Evolutionary conservation across 1,139 yeast genomes (phyloP).

Genomic region (Suhomyces bokatorum): DNA sequence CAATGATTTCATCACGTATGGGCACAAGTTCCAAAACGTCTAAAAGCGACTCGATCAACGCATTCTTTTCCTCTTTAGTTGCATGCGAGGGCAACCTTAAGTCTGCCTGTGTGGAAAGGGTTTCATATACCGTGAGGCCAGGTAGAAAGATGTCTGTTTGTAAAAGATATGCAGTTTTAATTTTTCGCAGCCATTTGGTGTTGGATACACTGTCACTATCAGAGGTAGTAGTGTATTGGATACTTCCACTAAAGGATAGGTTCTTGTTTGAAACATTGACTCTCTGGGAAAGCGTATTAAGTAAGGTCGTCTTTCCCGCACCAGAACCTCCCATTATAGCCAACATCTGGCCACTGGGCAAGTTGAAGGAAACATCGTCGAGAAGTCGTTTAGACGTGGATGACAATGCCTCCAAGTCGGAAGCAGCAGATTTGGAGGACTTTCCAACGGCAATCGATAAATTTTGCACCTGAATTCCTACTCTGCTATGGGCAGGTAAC

Average conservation of each 20-base stretch:
- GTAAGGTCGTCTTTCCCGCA: constrained; percentile 79
- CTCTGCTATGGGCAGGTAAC: constrained; percentile 23
- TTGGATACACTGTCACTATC: not conserved
- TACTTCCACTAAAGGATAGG: constrained; percentile 33
- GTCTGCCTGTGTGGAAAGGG: constrained; percentile 69
- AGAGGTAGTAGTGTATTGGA: constrained; percentile 21
- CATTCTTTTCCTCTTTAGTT: constrained; percentile 40
- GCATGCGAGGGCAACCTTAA: constrained; percentile 52
- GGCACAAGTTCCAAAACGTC: constrained; percentile 62
- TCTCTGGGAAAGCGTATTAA: constrained; percentile 70
- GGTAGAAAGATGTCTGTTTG: constrained; percentile 78
- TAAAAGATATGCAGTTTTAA: constrained; percentile 57
- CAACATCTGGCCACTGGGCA: constrained; percentile 53
- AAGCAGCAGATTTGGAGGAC: constrained; percentile 12
- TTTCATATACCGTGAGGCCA: constrained; percentile 69
- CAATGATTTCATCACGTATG: constrained; percentile 58
- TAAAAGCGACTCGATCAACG: constrained; percentile 59
- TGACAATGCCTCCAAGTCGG: not conserved
- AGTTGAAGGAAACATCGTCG: constrained; percentile 53
- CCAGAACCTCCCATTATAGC: constrained; percentile 88
- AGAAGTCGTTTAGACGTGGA: constrained; percentile 23
- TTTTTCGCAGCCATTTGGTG: not conserved
- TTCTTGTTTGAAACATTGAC: constrained; percentile 38
- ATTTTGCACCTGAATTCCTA: constrained; percentile 31
- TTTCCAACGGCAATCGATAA: constrained; percentile 31